Conservation (phyloP, 2,329 filamentous ascomycete genomes). For the Zymoseptoria ardabiliae region DNA sequence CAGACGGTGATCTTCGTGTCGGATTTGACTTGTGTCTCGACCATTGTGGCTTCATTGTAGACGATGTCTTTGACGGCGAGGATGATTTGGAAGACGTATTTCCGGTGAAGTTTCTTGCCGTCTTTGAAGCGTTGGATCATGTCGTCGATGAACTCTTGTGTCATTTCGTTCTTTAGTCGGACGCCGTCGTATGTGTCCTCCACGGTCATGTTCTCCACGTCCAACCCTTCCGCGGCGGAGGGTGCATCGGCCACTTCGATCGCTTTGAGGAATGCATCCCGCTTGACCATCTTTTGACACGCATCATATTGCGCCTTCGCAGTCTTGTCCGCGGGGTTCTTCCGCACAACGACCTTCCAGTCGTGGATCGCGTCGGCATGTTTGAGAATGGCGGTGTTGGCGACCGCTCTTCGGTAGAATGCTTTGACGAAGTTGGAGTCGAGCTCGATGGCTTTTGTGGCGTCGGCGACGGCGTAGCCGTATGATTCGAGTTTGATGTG, state of each 20-base stretch:
- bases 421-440: constrained; percentile 88
- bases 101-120: constrained; percentile 89
- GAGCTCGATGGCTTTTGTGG: constrained; percentile 82
- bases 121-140: constrained; percentile 95
- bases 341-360: constrained; percentile 82
- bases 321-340: constrained; percentile 82
- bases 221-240: constrained; percentile 82
- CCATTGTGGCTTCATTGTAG: constrained; percentile 92
- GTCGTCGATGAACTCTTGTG: constrained; percentile 91
- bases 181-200: constrained; percentile 82
- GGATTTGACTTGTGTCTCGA: constrained; percentile 75
- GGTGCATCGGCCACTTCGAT: constrained; percentile 91
- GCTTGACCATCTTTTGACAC: constrained; percentile 89
- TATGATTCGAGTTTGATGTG: constrained; percentile 93
- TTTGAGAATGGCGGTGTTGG: constrained; percentile 82
- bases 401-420: constrained; percentile 87
- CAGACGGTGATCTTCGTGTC: constrained; percentile 84
- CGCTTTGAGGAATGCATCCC: constrained; percentile 85
- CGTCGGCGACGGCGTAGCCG: constrained; percentile 85
- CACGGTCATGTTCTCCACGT: constrained; percentile 76
- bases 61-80: constrained; percentile 83
- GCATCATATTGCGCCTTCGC: constrained; percentile 85
- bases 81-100: constrained; percentile 97
- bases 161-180: constrained; percentile 74
- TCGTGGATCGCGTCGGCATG: constrained; percentile 84